phyloP scores from a whole-genome alignment of 805 yeast genomes.

The Kazachstania africana region DNA sequence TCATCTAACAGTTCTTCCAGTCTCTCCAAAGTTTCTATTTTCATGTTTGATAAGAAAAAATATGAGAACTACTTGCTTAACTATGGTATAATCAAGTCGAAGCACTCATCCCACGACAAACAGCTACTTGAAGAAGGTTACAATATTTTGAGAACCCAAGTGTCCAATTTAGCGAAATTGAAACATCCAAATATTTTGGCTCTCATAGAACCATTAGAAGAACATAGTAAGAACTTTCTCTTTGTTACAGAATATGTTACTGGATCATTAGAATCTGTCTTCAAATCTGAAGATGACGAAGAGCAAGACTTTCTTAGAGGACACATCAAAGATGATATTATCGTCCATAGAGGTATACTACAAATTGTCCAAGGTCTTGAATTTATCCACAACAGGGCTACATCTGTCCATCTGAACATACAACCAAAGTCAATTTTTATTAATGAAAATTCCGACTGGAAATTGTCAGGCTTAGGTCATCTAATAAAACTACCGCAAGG shows the following conservation, averaged over 20 bases:
- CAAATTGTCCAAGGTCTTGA: slow-evolving; percentile 69
- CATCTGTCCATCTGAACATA: slow-evolving; percentile 63
- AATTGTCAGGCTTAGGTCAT: slow-evolving; percentile 63
- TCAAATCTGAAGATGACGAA: slow-evolving; percentile 21
- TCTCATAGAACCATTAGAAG: slow-evolving; percentile 81
- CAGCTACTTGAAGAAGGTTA: slow-evolving; percentile 47
- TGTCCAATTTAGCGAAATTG: slow-evolving; percentile 60
- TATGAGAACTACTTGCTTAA: slow-evolving; percentile 45
- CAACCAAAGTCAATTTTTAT: slow-evolving; percentile 69
- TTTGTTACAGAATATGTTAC: slow-evolving; percentile 80
- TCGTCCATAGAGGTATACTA: slow-evolving; percentile 71
- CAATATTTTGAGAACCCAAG: slow-evolving; percentile 54
- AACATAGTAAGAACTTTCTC: slow-evolving; percentile 59
- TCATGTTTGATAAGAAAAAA: slow-evolving; percentile 72
- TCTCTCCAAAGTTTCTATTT: slow-evolving; percentile 54
- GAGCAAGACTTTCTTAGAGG: slow-evolving; percentile 26
- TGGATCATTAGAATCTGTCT: slow-evolving; percentile 38
- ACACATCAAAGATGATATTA: slow-evolving; percentile 51
- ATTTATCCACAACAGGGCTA: slow-evolving; percentile 70
- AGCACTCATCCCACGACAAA: slow-evolving; percentile 29
- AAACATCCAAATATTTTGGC: slow-evolving; percentile 84
- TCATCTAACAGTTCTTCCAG: slow-evolving; percentile 31
- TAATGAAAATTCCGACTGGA: slow-evolving; percentile 89
- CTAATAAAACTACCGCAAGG: slow-evolving; percentile 37
- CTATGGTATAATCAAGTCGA: slow-evolving; percentile 37